Evolutionary conservation across 2,329 filamentous ascomycete species (phyloP), one percentile per base, ranked within the genome.

Genomic region (Sclerotinia glacialis): DNA sequence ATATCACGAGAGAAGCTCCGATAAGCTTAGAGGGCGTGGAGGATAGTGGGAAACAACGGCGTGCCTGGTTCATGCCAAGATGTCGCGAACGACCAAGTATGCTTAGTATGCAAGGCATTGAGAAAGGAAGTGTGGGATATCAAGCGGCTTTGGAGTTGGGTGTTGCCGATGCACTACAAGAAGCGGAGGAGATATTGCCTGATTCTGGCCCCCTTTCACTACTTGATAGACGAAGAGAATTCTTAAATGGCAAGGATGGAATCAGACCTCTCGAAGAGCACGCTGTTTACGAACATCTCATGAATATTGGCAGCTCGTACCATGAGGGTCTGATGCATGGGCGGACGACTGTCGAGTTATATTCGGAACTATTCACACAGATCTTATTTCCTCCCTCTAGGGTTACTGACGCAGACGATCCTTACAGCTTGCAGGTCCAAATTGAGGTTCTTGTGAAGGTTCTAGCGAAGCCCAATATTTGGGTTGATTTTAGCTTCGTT

Each of bases 401-500:
- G 70, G 82, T 83, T 67, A 83, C 83, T 68, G 87, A 85, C 77
- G 82, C 79, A 73, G 79, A 81, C 40, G 83, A 89, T 72, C 85
- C 84, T 5, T 84, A 85, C 72, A 85, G 88, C 64, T 79, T 92
- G 26, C 83, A 87, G 53, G 86, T 90, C 46, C 89, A 92, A 74
- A 91, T 92, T 66, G 82, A 88, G 70, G 84, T 86, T 5, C 78
- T 92, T 23, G 82, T 92, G 55, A 86, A 86, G 74, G 84, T 89
- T 12, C 81, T 92, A 54, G 85, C 83, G 0, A 79, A 85, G 9
- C 82, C 86, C 64, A 88, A 89, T 66, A 84, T 90, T 55, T 92
- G 89, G 89, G 83, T 89, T 62, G 89, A 92, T 76, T 89, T 92
- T 70, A 89, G 88, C 26, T 82, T 87, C 42, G 86, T 92, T 8